A percentile compares a stretch with the other conserved stretches of the same genome.
Conservation (phyloP, 2,329 filamentous ascomycete species). For the Ascosphaera acerosa region DNA sequence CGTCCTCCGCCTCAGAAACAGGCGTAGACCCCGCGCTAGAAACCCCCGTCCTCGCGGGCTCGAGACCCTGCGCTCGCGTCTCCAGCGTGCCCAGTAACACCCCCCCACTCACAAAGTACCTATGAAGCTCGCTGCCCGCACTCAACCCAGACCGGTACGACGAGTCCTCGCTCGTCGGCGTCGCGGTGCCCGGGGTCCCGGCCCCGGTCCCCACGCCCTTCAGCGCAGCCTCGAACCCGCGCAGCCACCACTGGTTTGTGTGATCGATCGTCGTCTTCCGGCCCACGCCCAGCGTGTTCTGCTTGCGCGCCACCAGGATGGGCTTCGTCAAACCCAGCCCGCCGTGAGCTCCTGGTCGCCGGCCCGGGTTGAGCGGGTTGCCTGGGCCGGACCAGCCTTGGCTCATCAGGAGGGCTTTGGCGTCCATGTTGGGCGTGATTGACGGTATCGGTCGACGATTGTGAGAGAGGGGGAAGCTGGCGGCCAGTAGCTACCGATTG, state of each 20-base stretch:
- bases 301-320: constrained; percentile 58
- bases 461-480: too few relatives aligned
- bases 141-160: constrained; percentile 19
- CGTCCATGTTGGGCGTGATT: constrained; percentile 70
- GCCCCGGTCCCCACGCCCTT: constrained; percentile 45
- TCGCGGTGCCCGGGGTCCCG: constrained; percentile 25
- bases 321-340: constrained; percentile 58
- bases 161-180: constrained; percentile 29
- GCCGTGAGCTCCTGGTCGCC: constrained; percentile 25
- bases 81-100: constrained; percentile 41
- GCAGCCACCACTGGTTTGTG: constrained; percentile 87
- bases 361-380: constrained; percentile 54
- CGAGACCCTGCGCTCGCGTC: constrained; percentile 3
- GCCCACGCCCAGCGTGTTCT: constrained; percentile 59
- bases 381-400: constrained; percentile 83
- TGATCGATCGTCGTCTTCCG: constrained; percentile 38
- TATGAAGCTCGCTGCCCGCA: constrained; percentile 38
- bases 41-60: constrained; percentile 5
- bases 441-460: too few relatives aligned
- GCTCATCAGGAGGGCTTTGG: constrained; percentile 52
- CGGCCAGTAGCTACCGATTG: too few relatives aligned
- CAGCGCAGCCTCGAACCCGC: constrained; percentile 75
- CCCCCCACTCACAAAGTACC: constrained; percentile 64
- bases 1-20: constrained; percentile 5
- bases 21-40: constrained; percentile 3